phyloP scores from a whole-genome alignment of 1,139 yeast species.

The Taphrina betulina region DNA sequence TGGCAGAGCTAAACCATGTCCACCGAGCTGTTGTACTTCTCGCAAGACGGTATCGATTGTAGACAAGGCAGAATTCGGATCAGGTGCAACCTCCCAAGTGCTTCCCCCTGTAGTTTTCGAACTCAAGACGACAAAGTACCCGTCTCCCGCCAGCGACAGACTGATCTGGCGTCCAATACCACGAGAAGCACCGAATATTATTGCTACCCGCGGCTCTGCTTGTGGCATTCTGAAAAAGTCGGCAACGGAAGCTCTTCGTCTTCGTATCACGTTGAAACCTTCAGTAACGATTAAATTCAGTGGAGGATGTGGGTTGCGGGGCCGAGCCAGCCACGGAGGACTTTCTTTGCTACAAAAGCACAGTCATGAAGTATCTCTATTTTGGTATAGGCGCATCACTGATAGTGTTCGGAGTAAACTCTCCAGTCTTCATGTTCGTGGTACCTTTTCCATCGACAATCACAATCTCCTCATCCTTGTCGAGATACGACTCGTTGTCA shows the following conservation, averaged over 20 bases:
- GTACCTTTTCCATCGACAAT: conserved; percentile 23
- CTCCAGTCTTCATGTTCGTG: conserved; percentile 20
- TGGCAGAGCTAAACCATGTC: conserved; percentile 1
- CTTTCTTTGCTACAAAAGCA: too few relatives aligned
- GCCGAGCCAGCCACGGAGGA: too few relatives aligned
- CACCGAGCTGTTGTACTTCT: neutral
- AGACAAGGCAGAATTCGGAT: conserved; percentile 9
- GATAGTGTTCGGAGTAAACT: conserved; percentile 13
- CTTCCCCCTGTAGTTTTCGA: conserved; percentile 14
- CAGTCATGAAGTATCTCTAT: too few relatives aligned
- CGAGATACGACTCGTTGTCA: conserved; percentile 16
- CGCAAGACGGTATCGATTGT: conserved; percentile 16
- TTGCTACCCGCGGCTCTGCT: neutral
- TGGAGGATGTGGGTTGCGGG: too few relatives aligned
- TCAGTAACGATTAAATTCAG: too few relatives aligned
- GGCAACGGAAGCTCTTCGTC: too few relatives aligned
- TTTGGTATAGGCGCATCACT: conserved; percentile 6
- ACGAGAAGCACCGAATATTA: conserved; percentile 17
- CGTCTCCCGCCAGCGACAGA: conserved; percentile 16
- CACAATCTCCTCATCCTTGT: conserved; percentile 15
- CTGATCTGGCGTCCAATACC: conserved; percentile 20
- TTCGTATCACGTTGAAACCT: too few relatives aligned
- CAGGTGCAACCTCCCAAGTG: neutral
- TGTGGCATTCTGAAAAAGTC: too few relatives aligned
- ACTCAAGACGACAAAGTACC: conserved; percentile 11